phyloP scores from a whole-genome alignment of 169 alveolate genomes.

The Eimeria necatrix region DNA sequence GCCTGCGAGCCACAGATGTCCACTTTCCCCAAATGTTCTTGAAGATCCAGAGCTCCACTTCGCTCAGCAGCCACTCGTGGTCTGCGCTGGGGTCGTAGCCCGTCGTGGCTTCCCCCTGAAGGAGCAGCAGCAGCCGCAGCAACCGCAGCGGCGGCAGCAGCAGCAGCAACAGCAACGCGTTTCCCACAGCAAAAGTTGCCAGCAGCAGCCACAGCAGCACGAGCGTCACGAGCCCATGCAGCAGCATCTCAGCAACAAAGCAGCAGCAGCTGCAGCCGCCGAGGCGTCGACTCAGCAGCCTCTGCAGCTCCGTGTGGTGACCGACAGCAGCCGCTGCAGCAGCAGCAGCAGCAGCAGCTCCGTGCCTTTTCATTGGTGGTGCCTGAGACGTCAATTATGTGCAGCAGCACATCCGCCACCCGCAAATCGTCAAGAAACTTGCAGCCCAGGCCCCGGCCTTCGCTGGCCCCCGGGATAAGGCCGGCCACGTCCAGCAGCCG shows the following conservation, averaged over 20 bases:
- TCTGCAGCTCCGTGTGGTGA: background rate
- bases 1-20: slow-evolving; percentile 86
- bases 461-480: slow-evolving; percentile 85
- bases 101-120: slow-evolving; percentile 86
- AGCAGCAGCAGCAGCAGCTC: background rate
- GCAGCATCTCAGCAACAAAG: background rate
- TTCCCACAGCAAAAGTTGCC: background rate
- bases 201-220: background rate
- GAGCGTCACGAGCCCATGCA: background rate
- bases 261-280: slow-evolving; percentile 21
- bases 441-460: slow-evolving; percentile 87
- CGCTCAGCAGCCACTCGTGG: slow-evolving; percentile 88
- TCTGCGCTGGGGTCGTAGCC: slow-evolving; percentile 88
- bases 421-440: slow-evolving; percentile 86
- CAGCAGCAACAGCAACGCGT: background rate
- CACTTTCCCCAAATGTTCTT: slow-evolving; percentile 86
- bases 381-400: slow-evolving; percentile 87
- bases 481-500: slow-evolving; percentile 86
- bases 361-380: slow-evolving; percentile 88
- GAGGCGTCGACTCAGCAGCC: background rate
- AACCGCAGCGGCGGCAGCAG: background rate
- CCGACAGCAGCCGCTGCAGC: background rate
- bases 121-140: background rate
- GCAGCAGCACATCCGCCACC: slow-evolving; percentile 85
- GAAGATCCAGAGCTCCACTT: slow-evolving; percentile 89